Percentiles rank a stretch among this genome's conserved stretches.
These are phyloP conservation scores for Clohesyomyces aquaticus DNA, from an alignment of 495 filamentous ascomycete species.

Conservation along the genomic window DNA sequence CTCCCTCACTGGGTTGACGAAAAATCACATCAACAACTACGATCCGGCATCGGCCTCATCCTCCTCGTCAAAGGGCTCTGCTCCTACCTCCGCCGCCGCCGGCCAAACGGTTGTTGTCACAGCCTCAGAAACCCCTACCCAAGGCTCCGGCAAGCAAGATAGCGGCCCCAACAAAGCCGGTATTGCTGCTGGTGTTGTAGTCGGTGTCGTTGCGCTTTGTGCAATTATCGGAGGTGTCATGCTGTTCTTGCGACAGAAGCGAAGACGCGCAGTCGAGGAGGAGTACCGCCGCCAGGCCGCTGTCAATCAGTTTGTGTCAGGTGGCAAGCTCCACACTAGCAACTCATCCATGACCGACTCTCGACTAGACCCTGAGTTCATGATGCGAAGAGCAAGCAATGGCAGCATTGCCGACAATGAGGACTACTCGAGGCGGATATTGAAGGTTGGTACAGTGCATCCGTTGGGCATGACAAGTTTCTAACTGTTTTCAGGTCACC, in stretches of 20 bases:
- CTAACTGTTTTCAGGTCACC: constrained; percentile 34
- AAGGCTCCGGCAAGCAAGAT: constrained; percentile 31
- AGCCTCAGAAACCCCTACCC: constrained; percentile 19
- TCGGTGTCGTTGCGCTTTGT: constrained; percentile 73
- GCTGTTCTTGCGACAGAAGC: constrained; percentile 75
- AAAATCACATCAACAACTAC: constrained; percentile 34
- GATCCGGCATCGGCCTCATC: constrained; percentile 5
- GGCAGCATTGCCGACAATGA: constrained; percentile 98
- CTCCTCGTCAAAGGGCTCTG: constrained; percentile 16
- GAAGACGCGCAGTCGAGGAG: constrained; percentile 73
- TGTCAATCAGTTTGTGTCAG: constrained; percentile 66
- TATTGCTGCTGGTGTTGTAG: constrained; percentile 87
- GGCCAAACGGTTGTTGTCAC: constrained; percentile 12
- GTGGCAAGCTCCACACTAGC: constrained; percentile 60
- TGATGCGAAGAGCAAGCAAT: constrained; percentile 87
- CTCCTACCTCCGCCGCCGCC: neutral
- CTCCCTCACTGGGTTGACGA: constrained; percentile 55
- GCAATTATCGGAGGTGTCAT: constrained; percentile 69
- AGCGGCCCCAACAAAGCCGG: constrained; percentile 66
- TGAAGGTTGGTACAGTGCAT: constrained; percentile 67
- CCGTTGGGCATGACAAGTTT: neutral
- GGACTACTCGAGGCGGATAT: constrained; percentile 93
- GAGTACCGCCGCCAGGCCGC: constrained; percentile 77
- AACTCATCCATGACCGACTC: constrained; percentile 71
- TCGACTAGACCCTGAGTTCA: constrained; percentile 81